phyloP scores from a whole-genome alignment of 2,329 filamentous ascomycete species.

The Pseudovirgaria hyperparasitica region DNA sequence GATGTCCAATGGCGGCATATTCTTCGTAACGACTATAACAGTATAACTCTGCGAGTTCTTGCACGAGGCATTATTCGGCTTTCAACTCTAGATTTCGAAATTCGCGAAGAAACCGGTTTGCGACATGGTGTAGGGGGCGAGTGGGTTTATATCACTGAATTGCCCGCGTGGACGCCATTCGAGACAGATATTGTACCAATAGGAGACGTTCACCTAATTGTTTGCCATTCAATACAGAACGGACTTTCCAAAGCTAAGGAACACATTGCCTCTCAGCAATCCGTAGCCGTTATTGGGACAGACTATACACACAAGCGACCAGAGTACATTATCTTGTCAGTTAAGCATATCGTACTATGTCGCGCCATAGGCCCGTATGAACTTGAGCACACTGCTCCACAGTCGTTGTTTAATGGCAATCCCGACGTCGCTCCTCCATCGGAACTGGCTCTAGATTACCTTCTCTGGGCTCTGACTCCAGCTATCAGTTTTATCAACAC shows the following conservation, averaged over 20 bases:
- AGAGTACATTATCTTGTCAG: constrained; percentile 6
- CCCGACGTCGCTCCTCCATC: constrained; percentile 4
- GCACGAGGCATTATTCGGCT: constrained; percentile 2
- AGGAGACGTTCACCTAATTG: constrained; percentile 3
- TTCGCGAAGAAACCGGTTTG: constrained; percentile 2
- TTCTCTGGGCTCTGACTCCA: constrained; percentile 7
- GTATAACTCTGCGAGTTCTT: constrained; percentile 2
- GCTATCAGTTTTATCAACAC: too few species aligned
- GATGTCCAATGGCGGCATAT: constrained; percentile 2
- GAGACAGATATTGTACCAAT: constrained; percentile 4
- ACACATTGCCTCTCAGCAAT: constrained; percentile 3
- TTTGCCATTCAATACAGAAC: constrained; percentile 4
- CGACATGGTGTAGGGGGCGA: not conserved
- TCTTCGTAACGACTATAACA: constrained; percentile 1
- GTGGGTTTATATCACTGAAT: not conserved
- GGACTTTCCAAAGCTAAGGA: constrained; percentile 5
- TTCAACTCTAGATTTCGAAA: constrained; percentile 3
- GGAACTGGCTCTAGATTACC: constrained; percentile 5
- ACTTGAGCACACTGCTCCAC: constrained; percentile 5
- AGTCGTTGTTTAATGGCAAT: constrained; percentile 6
- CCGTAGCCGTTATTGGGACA: constrained; percentile 1
- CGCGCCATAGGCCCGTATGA: constrained; percentile 1
- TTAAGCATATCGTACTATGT: constrained; percentile 5
- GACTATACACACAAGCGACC: constrained; percentile 1
- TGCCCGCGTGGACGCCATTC: constrained; percentile 3